Base-by-base conservation (phyloP, 2,329 filamentous ascomycete species). In the Huntiella bhutanensis region DNA sequence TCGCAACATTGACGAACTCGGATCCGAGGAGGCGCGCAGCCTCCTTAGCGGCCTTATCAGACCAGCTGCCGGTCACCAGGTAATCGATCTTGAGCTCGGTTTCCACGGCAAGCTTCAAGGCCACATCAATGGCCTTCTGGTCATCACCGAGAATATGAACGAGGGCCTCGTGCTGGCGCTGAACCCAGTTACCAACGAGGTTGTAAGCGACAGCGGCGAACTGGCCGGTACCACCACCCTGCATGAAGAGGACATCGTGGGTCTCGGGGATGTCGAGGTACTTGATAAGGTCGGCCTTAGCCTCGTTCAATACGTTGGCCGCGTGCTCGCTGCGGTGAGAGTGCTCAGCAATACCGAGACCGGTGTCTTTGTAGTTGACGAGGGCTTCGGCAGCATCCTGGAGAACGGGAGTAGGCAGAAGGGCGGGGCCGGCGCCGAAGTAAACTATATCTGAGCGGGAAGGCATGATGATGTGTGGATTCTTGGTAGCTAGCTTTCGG, bases 381-480 rank as follows among this genome's bases (percentile, higher is more conserved):
- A 96, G 76, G 1, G 82, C 82, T 58, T 75, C 61, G 1, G 85
- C 77, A 43, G 84, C 86, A 39, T 68, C 70, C 60, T 91, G 76
- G 43, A 95, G 73, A 16, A 95, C 82, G 3, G 74, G 64, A 10
- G 83, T 92, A 17, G 87, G 87, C 13, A 96, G 71, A 32, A 76
- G 68, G n/a, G 88, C 86, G 42, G 88, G 88, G 52, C 88, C 88
- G 45, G 88, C 87, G 51, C 87, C 86, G 55, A 93, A 94, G 64
- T 92, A 91, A 53, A 78, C 73, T 59, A 91, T 74, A 52, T 88
- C 79, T 55, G 75, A 69, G 62, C 84, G 71, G 52, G 73, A 66
- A 56, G 80, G 78, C 82, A 88, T 84, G 43, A 8, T 49, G 44
- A 33, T 12, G 19, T 17, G 15, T 12, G 38, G 15, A 28, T 28